A percentile compares a stretch with the other conserved stretches of the same genome.
Evolutionary conservation across 495 filamentous ascomycete genomes (phyloP).

Genomic region (Daldinia loculata): DNA sequence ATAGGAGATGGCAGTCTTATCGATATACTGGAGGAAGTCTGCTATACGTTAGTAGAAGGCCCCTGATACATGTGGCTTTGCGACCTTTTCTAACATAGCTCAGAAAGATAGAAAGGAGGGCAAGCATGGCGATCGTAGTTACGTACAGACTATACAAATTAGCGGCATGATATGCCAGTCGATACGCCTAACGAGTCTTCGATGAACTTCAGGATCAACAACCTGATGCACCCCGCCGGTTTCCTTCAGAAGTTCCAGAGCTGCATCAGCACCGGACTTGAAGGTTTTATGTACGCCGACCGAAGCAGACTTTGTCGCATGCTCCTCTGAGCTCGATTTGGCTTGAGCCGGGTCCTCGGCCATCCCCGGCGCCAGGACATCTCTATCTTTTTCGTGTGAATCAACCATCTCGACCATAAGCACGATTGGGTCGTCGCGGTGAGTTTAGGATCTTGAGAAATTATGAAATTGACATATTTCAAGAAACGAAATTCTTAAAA

Average conservation of each 20-base stretch:
- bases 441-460: not conserved
- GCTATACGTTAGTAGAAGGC: conserved; percentile 5
- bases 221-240: conserved; percentile 23
- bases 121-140: too few species aligned
- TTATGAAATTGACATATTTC: too few species aligned
- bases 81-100: too few species aligned
- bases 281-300: not conserved
- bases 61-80: too few species aligned
- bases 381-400: conserved; percentile 13
- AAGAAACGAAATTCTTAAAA: not conserved
- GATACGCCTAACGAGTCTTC: conserved; percentile 64
- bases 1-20: conserved; percentile 72
- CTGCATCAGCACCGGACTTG: conserved; percentile 27
- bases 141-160: conserved; percentile 62
- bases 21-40: conserved; percentile 69
- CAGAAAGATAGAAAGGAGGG: not conserved
- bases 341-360: not conserved
- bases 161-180: conserved; percentile 70
- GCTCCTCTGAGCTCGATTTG: conserved; percentile 8
- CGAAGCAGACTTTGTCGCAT: conserved; percentile 1
- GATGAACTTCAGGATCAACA: conserved; percentile 49
- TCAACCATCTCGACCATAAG: conserved; percentile 9
- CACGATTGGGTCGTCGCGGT: not conserved
- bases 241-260: conserved; percentile 31
- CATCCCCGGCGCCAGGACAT: conserved; percentile 1